phyloP scores from a whole-genome alignment of 495 filamentous ascomycete species.

The Aspergillus funiculosus region DNA sequence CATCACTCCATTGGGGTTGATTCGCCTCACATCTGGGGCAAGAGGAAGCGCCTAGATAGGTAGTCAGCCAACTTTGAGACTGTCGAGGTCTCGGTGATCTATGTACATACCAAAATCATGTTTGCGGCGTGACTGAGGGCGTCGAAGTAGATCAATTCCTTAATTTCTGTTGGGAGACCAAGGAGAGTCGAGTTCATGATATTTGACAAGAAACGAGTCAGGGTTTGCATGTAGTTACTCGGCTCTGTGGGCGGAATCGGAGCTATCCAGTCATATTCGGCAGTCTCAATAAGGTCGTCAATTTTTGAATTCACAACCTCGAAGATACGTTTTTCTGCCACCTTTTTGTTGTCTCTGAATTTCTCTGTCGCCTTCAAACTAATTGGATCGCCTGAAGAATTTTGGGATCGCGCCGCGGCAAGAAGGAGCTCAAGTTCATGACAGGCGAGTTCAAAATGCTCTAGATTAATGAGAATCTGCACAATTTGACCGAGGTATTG shows the following conservation, averaged over 20 bases:
- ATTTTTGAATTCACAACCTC: constrained; percentile 98
- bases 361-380: constrained; percentile 73
- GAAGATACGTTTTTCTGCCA: constrained; percentile 94
- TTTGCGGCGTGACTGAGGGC: constrained; percentile 84
- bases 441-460: constrained; percentile 93
- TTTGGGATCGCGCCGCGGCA: constrained; percentile 71
- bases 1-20: constrained; percentile 79
- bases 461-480: constrained; percentile 94
- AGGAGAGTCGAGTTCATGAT: constrained; percentile 94
- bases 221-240: constrained; percentile 87
- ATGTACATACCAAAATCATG: constrained; percentile 68
- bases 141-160: constrained; percentile 96
- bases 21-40: constrained; percentile 68
- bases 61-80: constrained; percentile 4
- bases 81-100: neutral
- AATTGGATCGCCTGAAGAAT: constrained; percentile 64
- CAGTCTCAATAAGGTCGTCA: constrained; percentile 91
- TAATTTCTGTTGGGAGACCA: constrained; percentile 87
- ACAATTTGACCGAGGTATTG: constrained; percentile 97
- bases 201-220: constrained; percentile 88
- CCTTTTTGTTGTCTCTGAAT: constrained; percentile 87
- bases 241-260: constrained; percentile 58
- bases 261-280: constrained; percentile 93
- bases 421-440: constrained; percentile 78
- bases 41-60: constrained; percentile 65